Evolutionary conservation across 2,329 filamentous ascomycete genomes (phyloP).

Genomic region (Colletotrichum sp.): DNA sequence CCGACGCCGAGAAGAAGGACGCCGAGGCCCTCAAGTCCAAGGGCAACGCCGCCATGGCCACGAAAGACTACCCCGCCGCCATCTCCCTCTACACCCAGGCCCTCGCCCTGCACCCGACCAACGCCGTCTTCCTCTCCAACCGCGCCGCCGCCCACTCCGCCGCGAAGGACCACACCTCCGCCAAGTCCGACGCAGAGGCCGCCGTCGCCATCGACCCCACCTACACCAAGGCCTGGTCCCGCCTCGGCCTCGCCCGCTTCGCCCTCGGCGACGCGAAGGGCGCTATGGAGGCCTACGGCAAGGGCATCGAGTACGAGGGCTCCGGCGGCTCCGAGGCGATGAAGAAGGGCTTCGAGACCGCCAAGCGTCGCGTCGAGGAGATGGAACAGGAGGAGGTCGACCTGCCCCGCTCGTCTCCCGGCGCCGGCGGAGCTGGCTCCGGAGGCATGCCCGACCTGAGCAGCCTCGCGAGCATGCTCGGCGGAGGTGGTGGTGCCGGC

Average conservation of each 20-base stretch:
- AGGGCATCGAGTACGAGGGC: conserved; percentile 93
- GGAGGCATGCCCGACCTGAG: conserved; percentile 73
- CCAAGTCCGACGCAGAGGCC: conserved; percentile 86
- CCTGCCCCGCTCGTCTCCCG: conserved; percentile 41
- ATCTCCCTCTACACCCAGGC: conserved; percentile 90
- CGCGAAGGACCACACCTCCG: conserved; percentile 81
- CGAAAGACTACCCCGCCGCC: conserved; percentile 85
- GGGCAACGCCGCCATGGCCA: conserved; percentile 93
- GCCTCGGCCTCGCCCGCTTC: conserved; percentile 88
- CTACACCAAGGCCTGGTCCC: conserved; percentile 97
- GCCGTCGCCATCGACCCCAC: conserved; percentile 86
- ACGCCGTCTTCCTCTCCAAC: conserved; percentile 98
- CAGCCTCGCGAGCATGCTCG: conserved; percentile 75
- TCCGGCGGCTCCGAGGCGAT: conserved; percentile 95
- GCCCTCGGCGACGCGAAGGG: conserved; percentile 90
- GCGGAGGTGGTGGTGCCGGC: conserved; percentile 63
- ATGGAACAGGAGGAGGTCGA: conserved; percentile 62
- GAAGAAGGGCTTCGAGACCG: conserved; percentile 96
- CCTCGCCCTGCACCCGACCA: conserved; percentile 78
- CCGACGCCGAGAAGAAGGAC: conserved; percentile 72
- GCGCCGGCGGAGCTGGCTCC: conserved; percentile 32
- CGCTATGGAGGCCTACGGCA: conserved; percentile 91
- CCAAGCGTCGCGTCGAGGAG: conserved; percentile 85
- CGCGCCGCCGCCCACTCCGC: conserved; percentile 93
- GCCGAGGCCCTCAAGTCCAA: conserved; percentile 88